Evolutionary conservation across 176 grass and related monocot genomes (phyloP), one percentile per base, ranked within the genome.

Genomic region (barley (Hordeum vulgare)): DNA sequence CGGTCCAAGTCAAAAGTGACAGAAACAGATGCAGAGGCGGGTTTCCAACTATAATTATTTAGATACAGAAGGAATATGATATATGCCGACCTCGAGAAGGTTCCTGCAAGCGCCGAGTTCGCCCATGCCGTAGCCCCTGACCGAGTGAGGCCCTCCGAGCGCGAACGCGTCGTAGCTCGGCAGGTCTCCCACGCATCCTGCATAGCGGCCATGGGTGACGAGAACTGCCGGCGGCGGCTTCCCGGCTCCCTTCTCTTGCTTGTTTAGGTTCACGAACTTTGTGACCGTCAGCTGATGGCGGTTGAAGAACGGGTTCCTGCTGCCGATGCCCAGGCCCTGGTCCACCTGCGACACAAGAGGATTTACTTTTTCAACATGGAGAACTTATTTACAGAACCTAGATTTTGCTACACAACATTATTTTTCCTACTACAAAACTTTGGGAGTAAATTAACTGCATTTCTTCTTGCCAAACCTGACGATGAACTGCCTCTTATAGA

Each of bases 281-380:
- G 89, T 99, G 34, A 87, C n/a, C 6, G 87, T 94, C 77, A 99
- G 89, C 54, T 99, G 96, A 66, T 99, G 93, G 37, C 96, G 85
- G 14, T 99, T 96, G 91, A 99, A 99, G 83, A 99, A 85, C 0
- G 96, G 96, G 42, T 90, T 96, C 74, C 92, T 96, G 87, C 87
- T 96, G 33, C 96, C 96, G 26, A 99, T 96, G 41, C 96, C 96
- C 69, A 96, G 83, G 45, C 96, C 96, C 90, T 99, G 96, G 75
- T 99, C 96, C 71, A 99, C 78, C 96, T 99, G 88, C 84, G 82
- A 64, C 26, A 25, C 85, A 77, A 15, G 66, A 70, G 18, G 11
- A 24, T 66, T 59, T 51, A n/a, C 33, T 37, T 68, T 5, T 40
- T 77, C 40, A 74, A 26, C 33, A 88, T 18, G 12, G 29, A 20